These are phyloP conservation scores for Lyophyllum shimeji DNA, from an alignment of 768 basidiomycete species.

Conservation along the genomic window DNA sequence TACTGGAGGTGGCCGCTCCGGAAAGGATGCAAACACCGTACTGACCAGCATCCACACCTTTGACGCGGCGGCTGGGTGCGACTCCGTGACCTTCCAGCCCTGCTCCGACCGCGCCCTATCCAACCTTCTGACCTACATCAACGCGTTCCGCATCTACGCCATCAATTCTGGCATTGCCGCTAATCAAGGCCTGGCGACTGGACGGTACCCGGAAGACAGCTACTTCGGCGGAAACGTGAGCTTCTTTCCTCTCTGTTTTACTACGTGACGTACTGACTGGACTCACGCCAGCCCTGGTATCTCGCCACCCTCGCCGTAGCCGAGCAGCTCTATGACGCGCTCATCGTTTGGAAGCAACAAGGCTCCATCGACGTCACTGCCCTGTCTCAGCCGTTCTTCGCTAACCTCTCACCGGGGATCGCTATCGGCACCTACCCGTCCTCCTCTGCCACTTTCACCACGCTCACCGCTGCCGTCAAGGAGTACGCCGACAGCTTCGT, in stretches of 20 bases:
- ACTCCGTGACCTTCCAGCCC: conserved; percentile 72
- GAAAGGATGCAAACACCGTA: conserved; percentile 73
- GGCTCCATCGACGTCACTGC: conserved; percentile 53
- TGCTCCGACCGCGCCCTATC: conserved; percentile 76
- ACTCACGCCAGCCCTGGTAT: conserved; percentile 64
- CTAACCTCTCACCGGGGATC: conserved; percentile 49
- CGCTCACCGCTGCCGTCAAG: conserved; percentile 47
- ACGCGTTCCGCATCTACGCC: conserved; percentile 69
- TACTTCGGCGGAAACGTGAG: conserved; percentile 75
- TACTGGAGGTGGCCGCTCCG: conserved; percentile 73
- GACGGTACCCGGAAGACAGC: conserved; percentile 74
- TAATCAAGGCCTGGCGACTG: conserved; percentile 65
- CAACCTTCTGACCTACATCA: conserved; percentile 63
- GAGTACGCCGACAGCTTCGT: conserved; percentile 69
- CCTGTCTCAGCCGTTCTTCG: conserved; percentile 71
- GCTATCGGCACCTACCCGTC: conserved; percentile 52
- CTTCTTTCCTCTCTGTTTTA: conserved; percentile 31
- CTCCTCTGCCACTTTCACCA: conserved; percentile 44
- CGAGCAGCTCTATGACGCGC: conserved; percentile 74
- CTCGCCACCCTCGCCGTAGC: conserved; percentile 69
- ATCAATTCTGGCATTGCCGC: conserved; percentile 60
- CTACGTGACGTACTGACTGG: conserved; percentile 18
- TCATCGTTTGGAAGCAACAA: conserved; percentile 60
- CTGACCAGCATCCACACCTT: conserved; percentile 78
- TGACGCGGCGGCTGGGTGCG: conserved; percentile 70